Evolutionary conservation across 2,329 filamentous ascomycete species (phyloP).

Genomic region (Penicillium sp.): DNA sequence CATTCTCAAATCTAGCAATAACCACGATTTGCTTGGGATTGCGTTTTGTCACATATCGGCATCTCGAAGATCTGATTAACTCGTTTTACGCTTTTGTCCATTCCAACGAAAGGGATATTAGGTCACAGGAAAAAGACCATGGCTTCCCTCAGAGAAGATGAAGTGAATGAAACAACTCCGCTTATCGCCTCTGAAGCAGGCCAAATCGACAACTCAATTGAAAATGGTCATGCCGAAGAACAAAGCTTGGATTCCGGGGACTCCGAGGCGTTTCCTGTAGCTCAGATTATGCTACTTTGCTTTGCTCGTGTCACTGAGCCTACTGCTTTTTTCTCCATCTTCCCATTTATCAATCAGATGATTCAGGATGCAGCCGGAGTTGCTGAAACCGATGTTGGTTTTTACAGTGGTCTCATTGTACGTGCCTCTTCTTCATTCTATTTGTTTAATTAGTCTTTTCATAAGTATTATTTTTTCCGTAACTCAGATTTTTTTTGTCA

Average conservation of each 20-base stretch:
- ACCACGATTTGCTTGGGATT: too few species aligned
- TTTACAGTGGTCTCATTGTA: conserved; percentile 74
- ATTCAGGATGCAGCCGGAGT: conserved; percentile 63
- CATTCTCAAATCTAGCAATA: too few species aligned
- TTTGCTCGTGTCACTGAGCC: conserved; percentile 70
- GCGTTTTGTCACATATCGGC: too few species aligned
- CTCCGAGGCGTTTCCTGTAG: conserved; percentile 43
- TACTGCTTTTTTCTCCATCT: conserved; percentile 78
- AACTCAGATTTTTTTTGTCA: neutral
- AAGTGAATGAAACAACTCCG: conserved; percentile 1
- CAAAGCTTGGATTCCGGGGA: neutral
- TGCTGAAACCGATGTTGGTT: conserved; percentile 65
- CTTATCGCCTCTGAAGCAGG: neutral
- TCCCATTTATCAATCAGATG: conserved; percentile 78
- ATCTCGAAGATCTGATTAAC: too few species aligned
- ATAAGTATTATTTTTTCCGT: neutral
- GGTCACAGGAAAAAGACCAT: neutral
- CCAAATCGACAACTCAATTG: neutral
- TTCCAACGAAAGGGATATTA: neutral
- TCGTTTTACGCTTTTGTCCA: too few species aligned
- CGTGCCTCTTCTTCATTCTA: conserved; percentile 27
- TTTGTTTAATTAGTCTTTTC: too few species aligned
- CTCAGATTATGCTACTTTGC: conserved; percentile 70
- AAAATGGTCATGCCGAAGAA: neutral
- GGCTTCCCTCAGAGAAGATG: neutral